These are phyloP conservation scores for Fusarium abutilonis DNA, from an alignment of 2,329 filamentous ascomycete genomes.

Conservation along the genomic window DNA sequence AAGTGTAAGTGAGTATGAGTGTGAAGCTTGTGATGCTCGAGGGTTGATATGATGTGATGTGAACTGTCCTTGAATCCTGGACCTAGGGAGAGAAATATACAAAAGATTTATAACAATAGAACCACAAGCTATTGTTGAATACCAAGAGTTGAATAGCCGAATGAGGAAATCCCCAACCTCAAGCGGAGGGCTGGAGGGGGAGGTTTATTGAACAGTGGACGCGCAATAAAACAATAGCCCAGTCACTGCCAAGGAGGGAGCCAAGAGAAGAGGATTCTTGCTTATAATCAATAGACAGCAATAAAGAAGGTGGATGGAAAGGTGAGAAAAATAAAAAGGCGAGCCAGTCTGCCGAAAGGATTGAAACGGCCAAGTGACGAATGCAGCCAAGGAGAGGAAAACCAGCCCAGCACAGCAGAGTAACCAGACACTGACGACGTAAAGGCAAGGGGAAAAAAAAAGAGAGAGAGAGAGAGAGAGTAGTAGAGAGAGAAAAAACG, in stretches of 20 bases:
- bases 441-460: constrained; percentile 8
- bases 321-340: constrained; percentile 18
- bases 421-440: constrained; percentile 41
- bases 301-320: constrained; percentile 14
- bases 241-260: constrained; percentile 36
- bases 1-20: neutral
- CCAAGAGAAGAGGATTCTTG: constrained; percentile 23
- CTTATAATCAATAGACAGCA: constrained; percentile 29
- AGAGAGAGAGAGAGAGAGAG: neutral
- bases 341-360: constrained; percentile 49
- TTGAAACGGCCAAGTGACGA: constrained; percentile 45
- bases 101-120: constrained; percentile 33
- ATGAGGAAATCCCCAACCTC: constrained; percentile 23
- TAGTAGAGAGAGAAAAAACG: neutral
- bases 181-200: constrained; percentile 27
- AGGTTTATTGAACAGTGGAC: constrained; percentile 22
- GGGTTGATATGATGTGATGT: neutral
- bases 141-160: constrained; percentile 13
- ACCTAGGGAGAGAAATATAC: neutral
- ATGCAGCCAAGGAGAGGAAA: constrained; percentile 24
- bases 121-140: constrained; percentile 27
- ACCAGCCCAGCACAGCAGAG: constrained; percentile 15
- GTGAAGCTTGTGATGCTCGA: neutral
- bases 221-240: constrained; percentile 11
- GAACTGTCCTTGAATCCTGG: neutral